phyloP scores from a whole-genome alignment of 2,329 filamentous ascomycete species.

The Cladosporium sp. region DNA sequence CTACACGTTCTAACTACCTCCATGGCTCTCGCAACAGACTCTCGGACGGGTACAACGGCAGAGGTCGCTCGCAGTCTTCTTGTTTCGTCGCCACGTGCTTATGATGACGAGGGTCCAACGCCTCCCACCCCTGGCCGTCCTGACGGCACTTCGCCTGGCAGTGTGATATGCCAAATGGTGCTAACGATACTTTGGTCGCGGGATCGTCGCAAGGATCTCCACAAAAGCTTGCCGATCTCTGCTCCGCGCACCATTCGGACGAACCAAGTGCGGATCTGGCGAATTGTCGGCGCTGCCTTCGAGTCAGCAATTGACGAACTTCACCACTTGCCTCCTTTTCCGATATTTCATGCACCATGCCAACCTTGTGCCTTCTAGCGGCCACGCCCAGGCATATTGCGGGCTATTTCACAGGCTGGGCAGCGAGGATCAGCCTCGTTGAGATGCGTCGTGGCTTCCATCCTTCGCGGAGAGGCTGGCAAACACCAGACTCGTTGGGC shows the following conservation, averaged over 20 bases:
- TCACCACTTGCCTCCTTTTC: background rate
- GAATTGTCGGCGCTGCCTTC: background rate
- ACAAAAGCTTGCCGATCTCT: background rate
- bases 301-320: background rate
- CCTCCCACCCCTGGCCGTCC: no score
- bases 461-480: background rate
- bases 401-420: no score
- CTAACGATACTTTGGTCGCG: background rate
- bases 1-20: no score
- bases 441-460: background rate
- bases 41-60: no score
- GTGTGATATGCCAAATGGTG: background rate
- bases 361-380: background rate
- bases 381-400: no score
- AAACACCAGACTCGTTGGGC: background rate
- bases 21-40: no score
- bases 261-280: background rate
- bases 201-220: background rate
- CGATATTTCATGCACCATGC: background rate
- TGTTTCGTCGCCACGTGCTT: no score
- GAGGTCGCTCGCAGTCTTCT: no score
- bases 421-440: background rate
- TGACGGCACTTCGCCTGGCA: no score
- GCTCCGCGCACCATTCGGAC: background rate
- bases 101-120: no score